Percentiles rank a stretch among this genome's conserved stretches.
These are phyloP conservation scores for Solanum hybrid DNA, from an alignment of 305 asterid species.

Conservation along the genomic window DNA sequence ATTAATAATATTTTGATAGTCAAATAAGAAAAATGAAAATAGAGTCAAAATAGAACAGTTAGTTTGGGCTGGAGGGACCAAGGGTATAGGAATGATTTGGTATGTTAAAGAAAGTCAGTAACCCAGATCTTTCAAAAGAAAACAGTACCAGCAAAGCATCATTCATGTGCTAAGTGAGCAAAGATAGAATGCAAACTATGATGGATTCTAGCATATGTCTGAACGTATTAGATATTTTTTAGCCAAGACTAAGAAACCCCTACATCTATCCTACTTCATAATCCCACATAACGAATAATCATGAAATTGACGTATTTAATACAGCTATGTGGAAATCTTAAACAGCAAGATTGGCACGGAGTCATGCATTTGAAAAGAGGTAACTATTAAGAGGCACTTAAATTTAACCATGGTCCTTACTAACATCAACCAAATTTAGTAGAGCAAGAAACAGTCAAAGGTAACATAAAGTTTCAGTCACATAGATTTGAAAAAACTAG, in stretches of 20 bases:
- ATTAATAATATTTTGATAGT: not conserved
- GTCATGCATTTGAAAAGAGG: not conserved
- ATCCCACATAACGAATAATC: not conserved
- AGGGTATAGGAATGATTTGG: not conserved
- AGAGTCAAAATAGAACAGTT: not conserved
- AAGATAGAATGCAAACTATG: not conserved
- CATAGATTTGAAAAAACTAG: conserved; percentile 4
- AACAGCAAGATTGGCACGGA: not conserved
- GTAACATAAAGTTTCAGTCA: conserved; percentile 7
- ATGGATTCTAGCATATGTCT: not conserved
- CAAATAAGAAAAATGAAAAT: not conserved
- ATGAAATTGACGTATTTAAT: not conserved
- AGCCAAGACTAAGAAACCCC: not conserved
- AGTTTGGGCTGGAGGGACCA: not conserved
- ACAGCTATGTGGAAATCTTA: not conserved
- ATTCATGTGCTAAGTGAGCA: not conserved
- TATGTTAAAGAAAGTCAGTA: not conserved
- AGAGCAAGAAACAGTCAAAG: not conserved
- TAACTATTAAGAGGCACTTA: not conserved
- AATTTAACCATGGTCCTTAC: not conserved
- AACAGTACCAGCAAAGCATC: not conserved
- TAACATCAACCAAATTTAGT: not conserved
- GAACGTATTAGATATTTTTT: not conserved
- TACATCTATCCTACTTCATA: not conserved
- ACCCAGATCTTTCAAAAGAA: not conserved